A percentile compares a stretch with the other conserved stretches of the same genome.
phyloP scores from a whole-genome alignment of 495 filamentous ascomycete genomes.

The Trichoderma virens region DNA sequence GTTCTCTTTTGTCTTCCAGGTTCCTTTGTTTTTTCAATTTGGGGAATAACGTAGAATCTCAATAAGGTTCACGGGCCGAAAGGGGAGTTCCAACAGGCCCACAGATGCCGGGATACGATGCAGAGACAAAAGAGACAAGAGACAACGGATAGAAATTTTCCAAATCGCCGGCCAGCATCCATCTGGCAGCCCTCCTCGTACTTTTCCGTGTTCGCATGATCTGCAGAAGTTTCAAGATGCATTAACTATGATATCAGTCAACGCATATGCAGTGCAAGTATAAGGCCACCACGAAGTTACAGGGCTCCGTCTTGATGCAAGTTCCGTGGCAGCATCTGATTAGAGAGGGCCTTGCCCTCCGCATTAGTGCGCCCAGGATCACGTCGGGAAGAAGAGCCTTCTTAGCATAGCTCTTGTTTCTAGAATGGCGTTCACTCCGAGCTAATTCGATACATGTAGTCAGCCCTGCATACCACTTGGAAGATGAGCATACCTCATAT shows the following conservation, averaged over 20 bases:
- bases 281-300: neutral
- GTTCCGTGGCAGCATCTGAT: slow-evolving; percentile 5
- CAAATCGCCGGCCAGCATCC: neutral
- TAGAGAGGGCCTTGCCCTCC: neutral
- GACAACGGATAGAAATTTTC: neutral
- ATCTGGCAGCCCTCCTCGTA: neutral
- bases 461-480: slow-evolving; percentile 1
- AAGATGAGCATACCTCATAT: neutral
- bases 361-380: neutral
- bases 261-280: neutral
- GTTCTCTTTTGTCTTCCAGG: no score
- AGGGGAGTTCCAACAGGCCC: no score
- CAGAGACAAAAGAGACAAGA: neutral
- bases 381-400: neutral
- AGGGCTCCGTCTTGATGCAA: neutral
- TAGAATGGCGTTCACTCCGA: slow-evolving; percentile 1
- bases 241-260: neutral
- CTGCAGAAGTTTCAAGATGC: neutral
- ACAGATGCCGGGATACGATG: neutral
- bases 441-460: neutral
- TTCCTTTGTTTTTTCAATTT: no score
- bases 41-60: no score
- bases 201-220: neutral
- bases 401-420: neutral
- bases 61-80: no score